These are phyloP conservation scores for Coemansia sp. DNA, from an alignment of 192 early-diverging fungal species.

Conservation along the genomic window DNA sequence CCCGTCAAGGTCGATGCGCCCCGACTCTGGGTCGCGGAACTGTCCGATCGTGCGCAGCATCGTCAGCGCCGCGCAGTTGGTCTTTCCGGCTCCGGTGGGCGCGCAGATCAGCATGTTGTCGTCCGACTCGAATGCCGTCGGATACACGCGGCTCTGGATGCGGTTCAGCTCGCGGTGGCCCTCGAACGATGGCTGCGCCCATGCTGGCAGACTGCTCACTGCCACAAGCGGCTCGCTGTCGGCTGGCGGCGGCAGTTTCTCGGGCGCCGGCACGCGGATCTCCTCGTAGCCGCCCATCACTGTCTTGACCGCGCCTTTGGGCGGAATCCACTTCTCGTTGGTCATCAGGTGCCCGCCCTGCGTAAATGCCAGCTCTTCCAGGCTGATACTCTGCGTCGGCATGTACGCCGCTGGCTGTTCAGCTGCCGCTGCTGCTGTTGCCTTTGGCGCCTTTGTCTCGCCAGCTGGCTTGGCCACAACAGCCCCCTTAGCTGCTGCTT, in stretches of 20 bases:
- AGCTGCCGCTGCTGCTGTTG: not conserved
- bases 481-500: not conserved
- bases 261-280: conserved; percentile 90
- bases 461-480: not conserved
- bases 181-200: conserved; percentile 78
- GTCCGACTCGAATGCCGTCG: conserved; percentile 82
- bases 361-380: conserved; percentile 82
- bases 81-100: conserved; percentile 98
- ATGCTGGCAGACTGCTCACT: conserved; percentile 68
- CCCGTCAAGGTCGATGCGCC: conserved; percentile 70
- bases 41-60: conserved; percentile 88
- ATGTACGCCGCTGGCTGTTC: conserved; percentile 14
- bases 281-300: conserved; percentile 92
- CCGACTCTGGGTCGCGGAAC: conserved; percentile 70
- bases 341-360: conserved; percentile 98
- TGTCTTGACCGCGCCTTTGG: conserved; percentile 89
- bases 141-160: conserved; percentile 87
- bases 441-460: not conserved
- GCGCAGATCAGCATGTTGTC: conserved; percentile 97
- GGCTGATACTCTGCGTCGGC: conserved; percentile 58
- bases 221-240: conserved; percentile 66
- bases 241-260: conserved; percentile 59
- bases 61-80: conserved; percentile 95
- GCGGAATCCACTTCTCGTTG: conserved; percentile 91
- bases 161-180: conserved; percentile 77